Evolutionary conservation across 768 basidiomycete genomes (phyloP).

Genomic region (Phaffia australis): DNA sequence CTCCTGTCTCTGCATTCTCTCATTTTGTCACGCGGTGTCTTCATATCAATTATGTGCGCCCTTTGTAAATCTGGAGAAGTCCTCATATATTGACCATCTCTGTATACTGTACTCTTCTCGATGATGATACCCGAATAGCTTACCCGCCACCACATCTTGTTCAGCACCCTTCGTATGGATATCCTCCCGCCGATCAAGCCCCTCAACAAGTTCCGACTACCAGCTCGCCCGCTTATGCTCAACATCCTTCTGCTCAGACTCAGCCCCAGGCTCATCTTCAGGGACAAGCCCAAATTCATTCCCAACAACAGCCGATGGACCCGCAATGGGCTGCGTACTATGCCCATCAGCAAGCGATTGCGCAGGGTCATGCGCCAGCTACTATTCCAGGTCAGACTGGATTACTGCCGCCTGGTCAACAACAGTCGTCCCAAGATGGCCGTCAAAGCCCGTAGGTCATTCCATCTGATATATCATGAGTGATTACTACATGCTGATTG

Average conservation of each 20-base stretch:
- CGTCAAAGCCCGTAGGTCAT: background rate
- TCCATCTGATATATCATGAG: background rate
- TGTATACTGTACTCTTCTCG: too few relatives aligned
- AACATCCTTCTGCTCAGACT: conserved; percentile 12
- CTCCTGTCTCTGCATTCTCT: background rate
- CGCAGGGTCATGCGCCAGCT: conserved; percentile 12
- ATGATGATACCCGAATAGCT: background rate
- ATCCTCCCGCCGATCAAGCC: too few relatives aligned
- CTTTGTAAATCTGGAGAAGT: too few relatives aligned
- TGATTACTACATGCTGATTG: too few relatives aligned
- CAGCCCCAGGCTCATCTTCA: conserved; percentile 12
- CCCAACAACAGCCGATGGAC: conserved; percentile 1
- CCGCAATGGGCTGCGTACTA: conserved; percentile 24
- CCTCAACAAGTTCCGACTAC: too few relatives aligned
- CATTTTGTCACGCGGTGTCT: background rate
- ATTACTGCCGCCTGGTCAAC: background rate
- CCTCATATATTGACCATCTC: too few relatives aligned
- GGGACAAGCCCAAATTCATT: background rate
- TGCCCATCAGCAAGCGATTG: conserved; percentile 20
- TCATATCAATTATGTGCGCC: too few relatives aligned
- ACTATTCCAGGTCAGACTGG: conserved; percentile 4
- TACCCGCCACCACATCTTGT: conserved; percentile 11
- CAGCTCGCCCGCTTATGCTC: background rate
- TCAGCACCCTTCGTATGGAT: too few relatives aligned
- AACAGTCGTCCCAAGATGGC: background rate